Evolutionary conservation across 129 eudicot genomes (phyloP).

Genomic region (Helianthus annuus): HanXRQr2.0-SUNRISE NC_035445.2:140603237-140603736

Average conservation of each 20-base stretch:
- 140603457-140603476: not conserved
- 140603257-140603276: constrained; percentile 83
- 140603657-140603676: too few species aligned
- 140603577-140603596: constrained; percentile 86
- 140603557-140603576: constrained; percentile 87
- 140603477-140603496: not conserved
- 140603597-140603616: constrained; percentile 90
- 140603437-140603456: not conserved
- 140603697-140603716: too few species aligned
- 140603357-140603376: constrained; percentile 70
- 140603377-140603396: constrained; percentile 66
- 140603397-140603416: constrained; percentile 65
- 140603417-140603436: constrained; percentile 52
- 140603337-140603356: constrained; percentile 62
- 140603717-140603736: too few species aligned
- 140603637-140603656: too few species aligned
- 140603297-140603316: constrained; percentile 66
- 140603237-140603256: constrained; percentile 93
- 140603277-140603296: constrained; percentile 79
- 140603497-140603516: constrained; percentile 58
- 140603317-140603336: constrained; percentile 54
- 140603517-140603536: constrained; percentile 79
- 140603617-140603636: constrained; percentile 69
- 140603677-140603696: too few species aligned
- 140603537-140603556: constrained; percentile 79